A percentile compares a stretch with the other conserved stretches of the same genome.
Evolutionary conservation across 2,329 filamentous ascomycete genomes (phyloP).

Genomic region (Amauroascus niger): DNA sequence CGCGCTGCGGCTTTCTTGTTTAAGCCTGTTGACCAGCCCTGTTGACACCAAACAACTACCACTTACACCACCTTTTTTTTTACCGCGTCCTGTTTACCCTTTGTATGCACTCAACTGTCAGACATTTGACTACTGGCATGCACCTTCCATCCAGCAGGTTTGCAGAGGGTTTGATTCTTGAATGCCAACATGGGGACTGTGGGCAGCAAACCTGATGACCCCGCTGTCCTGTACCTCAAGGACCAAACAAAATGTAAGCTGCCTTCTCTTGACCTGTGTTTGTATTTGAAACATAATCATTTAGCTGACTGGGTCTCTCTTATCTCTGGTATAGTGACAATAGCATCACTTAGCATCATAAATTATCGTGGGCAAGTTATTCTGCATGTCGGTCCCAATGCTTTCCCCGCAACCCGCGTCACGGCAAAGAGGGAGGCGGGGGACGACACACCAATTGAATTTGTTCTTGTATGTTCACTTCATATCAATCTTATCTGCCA

Average conservation of each 20-base stretch:
- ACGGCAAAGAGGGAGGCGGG: conserved; percentile 59
- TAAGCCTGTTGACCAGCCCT: not conserved
- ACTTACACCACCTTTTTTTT: not conserved
- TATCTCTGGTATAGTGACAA: conserved; percentile 58
- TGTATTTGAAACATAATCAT: conserved; percentile 1
- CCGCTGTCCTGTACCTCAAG: conserved; percentile 67
- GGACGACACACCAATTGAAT: conserved; percentile 73
- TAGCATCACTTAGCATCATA: conserved; percentile 72
- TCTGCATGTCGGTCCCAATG: conserved; percentile 71
- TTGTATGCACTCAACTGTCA: not conserved
- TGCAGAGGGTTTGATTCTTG: not conserved
- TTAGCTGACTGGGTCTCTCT: not conserved
- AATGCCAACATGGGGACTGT: conserved; percentile 72
- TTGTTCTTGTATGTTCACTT: conserved; percentile 61
- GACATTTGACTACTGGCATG: not conserved
- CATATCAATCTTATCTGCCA: not conserved
- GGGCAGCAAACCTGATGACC: conserved; percentile 75
- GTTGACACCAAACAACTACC: not conserved
- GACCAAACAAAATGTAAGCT: conserved; percentile 82
- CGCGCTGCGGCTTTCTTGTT: not conserved
- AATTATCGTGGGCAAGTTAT: conserved; percentile 69
- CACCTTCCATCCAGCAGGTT: not conserved
- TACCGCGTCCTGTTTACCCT: not conserved
- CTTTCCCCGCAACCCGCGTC: conserved; percentile 73
- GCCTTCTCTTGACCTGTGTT: conserved; percentile 7